Evolutionary conservation across 768 basidiomycete species (phyloP).

Genomic region (Psilocybe azurescens): DNA sequence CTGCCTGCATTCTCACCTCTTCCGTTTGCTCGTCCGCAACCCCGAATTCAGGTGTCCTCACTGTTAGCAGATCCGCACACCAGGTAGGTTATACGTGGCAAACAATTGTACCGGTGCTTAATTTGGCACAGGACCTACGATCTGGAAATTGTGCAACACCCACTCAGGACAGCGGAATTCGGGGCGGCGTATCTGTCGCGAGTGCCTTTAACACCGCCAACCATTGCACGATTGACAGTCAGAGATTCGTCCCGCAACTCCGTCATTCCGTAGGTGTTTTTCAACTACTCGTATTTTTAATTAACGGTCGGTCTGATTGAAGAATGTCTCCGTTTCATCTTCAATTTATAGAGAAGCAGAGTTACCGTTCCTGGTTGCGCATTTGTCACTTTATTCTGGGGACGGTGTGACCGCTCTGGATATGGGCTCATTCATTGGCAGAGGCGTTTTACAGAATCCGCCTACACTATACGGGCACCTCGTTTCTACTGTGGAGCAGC

Average conservation of each 20-base stretch:
- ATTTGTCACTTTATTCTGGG: slow-evolving; percentile 74
- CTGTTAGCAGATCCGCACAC: slow-evolving; percentile 58
- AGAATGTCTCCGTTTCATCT: slow-evolving; percentile 15
- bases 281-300: background rate
- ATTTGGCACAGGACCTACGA: slow-evolving; percentile 63
- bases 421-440: slow-evolving; percentile 61
- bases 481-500: slow-evolving; percentile 79
- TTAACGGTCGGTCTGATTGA: background rate
- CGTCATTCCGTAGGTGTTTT: slow-evolving; percentile 74
- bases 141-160: slow-evolving; percentile 87
- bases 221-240: slow-evolving; percentile 80
- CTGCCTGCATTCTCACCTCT: slow-evolving; percentile 38
- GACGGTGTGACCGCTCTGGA: slow-evolving; percentile 71
- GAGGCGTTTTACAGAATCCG: slow-evolving; percentile 52
- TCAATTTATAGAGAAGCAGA: slow-evolving; percentile 70
- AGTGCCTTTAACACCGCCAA: slow-evolving; percentile 82
- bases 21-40: slow-evolving; percentile 44
- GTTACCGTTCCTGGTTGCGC: slow-evolving; percentile 86
- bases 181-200: slow-evolving; percentile 76
- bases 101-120: slow-evolving; percentile 1
- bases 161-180: slow-evolving; percentile 82
- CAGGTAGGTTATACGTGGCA: slow-evolving; percentile 43
- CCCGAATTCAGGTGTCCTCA: slow-evolving; percentile 63
- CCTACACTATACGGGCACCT: slow-evolving; percentile 84
- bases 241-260: slow-evolving; percentile 73